These are phyloP conservation scores for Chenopodium berlandieri DNA, from an alignment of 148 eudicot species.

Conservation along the genomic window DNA sequence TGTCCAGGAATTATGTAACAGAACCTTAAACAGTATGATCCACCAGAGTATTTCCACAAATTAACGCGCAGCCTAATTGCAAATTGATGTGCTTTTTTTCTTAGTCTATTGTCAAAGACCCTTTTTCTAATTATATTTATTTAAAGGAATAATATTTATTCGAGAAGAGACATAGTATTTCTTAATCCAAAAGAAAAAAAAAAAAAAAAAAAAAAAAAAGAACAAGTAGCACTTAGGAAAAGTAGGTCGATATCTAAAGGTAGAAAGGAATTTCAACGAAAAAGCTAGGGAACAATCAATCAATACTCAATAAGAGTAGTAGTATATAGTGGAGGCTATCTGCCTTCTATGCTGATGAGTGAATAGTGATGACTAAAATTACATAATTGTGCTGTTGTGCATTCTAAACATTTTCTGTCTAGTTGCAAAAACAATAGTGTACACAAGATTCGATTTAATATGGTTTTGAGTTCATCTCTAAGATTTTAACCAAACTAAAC, in stretches of 20 bases:
- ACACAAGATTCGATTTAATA: too few relatives aligned
- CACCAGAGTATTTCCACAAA: constrained; percentile 16
- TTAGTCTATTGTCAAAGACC: background rate
- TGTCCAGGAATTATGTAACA: constrained; percentile 33
- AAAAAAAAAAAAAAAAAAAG: too few relatives aligned
- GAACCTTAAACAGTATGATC: constrained; percentile 29
- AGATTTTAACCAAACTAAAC: too few relatives aligned
- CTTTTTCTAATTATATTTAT: background rate
- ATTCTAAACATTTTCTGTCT: too few relatives aligned
- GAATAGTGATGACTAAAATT: background rate
- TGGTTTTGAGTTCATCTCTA: too few relatives aligned
- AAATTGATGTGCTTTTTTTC: background rate
- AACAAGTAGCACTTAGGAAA: background rate
- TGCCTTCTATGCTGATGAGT: background rate
- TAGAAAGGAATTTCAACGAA: constrained; percentile 12
- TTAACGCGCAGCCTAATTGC: background rate
- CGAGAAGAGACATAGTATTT: background rate
- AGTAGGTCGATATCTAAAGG: constrained; percentile 2
- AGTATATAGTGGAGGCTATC: background rate
- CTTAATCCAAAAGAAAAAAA: background rate
- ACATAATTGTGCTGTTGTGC: background rate
- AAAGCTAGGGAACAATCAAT: constrained; percentile 10
- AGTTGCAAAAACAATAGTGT: too few relatives aligned
- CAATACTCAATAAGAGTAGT: background rate
- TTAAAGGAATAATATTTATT: constrained; percentile 9